Percentiles rank a stretch among this genome's conserved stretches.
These are phyloP conservation scores for Coelastrella sp. DNA, from an alignment of 139 green algal species.

Conservation along the genomic window DNA sequence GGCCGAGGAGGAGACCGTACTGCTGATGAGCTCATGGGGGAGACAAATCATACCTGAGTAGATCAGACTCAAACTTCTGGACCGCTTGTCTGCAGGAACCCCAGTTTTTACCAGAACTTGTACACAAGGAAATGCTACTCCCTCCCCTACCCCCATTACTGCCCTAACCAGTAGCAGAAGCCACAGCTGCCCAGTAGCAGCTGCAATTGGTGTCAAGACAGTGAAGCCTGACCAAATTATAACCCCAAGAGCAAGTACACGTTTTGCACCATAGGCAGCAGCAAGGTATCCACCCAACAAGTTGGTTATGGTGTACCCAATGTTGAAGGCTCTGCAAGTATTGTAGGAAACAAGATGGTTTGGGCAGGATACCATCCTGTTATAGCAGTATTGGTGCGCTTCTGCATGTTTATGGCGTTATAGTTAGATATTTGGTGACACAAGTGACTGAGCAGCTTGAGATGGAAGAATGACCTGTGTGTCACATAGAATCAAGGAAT, in stretches of 20 bases:
- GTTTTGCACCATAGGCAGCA: background rate
- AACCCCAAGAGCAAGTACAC: background rate
- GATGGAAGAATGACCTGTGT: too few relatives aligned
- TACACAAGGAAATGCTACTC: slow-evolving; percentile 15
- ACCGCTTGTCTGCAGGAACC: background rate
- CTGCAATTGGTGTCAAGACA: background rate
- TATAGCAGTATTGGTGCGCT: too few relatives aligned
- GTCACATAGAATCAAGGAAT: too few relatives aligned
- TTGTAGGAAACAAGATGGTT: background rate
- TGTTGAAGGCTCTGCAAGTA: background rate
- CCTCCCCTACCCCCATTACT: background rate
- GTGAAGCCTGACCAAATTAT: background rate
- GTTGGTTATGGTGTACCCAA: background rate
- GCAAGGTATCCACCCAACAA: slow-evolving; percentile 1
- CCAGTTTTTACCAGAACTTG: background rate
- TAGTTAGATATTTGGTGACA: too few relatives aligned
- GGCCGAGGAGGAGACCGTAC: too few relatives aligned
- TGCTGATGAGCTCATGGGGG: too few relatives aligned
- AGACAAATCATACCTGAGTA: slow-evolving; percentile 18
- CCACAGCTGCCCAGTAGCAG: slow-evolving; percentile 6
- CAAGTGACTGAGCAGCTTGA: too few relatives aligned
- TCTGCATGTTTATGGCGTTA: too few relatives aligned
- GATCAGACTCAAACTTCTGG: background rate
- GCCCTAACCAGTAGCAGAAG: background rate
- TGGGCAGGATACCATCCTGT: too few relatives aligned